These are phyloP conservation scores for Coemansia sp. DNA, from an alignment of 192 early-diverging fungal genomes.

Conservation along the genomic window DNA sequence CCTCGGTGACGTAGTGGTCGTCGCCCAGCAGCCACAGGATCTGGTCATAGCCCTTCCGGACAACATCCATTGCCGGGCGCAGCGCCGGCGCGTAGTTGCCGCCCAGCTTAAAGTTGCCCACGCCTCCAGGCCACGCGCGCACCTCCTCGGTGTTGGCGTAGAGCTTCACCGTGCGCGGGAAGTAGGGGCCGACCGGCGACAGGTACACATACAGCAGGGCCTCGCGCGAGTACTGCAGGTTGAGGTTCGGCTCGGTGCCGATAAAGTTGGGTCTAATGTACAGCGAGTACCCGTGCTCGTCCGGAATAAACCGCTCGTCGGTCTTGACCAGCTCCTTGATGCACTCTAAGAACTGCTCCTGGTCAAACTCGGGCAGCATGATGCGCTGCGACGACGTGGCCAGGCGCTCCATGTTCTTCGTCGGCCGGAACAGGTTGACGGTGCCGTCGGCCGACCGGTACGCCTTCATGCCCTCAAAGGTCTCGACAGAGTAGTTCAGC, in stretches of 20 bases:
- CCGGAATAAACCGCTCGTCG: slow-evolving; percentile 86
- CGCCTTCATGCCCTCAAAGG: slow-evolving; percentile 92
- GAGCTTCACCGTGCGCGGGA: slow-evolving; percentile 83
- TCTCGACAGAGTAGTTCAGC: slow-evolving; percentile 93
- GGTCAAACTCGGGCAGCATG: slow-evolving; percentile 83
- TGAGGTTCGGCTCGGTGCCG: slow-evolving; percentile 82
- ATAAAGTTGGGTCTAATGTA: slow-evolving; percentile 96
- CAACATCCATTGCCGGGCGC: slow-evolving; percentile 81
- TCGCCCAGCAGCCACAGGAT: slow-evolving; percentile 95
- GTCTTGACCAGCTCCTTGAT: slow-evolving; percentile 81
- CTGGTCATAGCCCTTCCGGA: slow-evolving; percentile 85
- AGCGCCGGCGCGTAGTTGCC: slow-evolving; percentile 59
- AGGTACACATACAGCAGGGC: slow-evolving; percentile 88
- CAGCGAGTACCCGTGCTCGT: slow-evolving; percentile 88
- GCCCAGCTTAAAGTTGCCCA: slow-evolving; percentile 92
- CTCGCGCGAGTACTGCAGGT: slow-evolving; percentile 76
- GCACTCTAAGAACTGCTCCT: slow-evolving; percentile 76
- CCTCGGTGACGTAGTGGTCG: slow-evolving; percentile 88
- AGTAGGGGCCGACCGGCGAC: slow-evolving; percentile 96
- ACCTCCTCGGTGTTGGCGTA: slow-evolving; percentile 80
- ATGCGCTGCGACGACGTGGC: slow-evolving; percentile 79
- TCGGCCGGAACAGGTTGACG: slow-evolving; percentile 90
- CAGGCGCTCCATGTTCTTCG: slow-evolving; percentile 96
- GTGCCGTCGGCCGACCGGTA: slow-evolving; percentile 88
- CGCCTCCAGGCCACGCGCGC: slow-evolving; percentile 95